Conservation (phyloP, 139 green algal species). For the Dunaliella sp. region DNA sequence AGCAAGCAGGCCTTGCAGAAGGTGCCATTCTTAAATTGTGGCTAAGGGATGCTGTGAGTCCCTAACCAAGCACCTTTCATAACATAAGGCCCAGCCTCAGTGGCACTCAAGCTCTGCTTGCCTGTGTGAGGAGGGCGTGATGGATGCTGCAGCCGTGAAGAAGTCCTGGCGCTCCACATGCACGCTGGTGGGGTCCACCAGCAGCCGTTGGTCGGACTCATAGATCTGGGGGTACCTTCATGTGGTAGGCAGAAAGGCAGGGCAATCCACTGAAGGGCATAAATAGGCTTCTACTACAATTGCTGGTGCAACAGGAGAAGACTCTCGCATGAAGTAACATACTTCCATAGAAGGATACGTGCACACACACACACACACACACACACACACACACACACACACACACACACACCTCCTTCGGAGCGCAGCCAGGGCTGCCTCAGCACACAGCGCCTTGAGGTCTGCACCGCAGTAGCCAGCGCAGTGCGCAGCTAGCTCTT, state of each 20-base stretch:
- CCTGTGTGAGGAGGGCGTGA: slow-evolving; percentile 81
- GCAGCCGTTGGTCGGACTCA: slow-evolving; percentile 69
- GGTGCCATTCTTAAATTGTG: neutral
- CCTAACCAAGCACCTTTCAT: neutral
- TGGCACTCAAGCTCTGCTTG: slow-evolving; percentile 32
- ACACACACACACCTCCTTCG: slow-evolving; percentile 44
- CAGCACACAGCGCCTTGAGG: slow-evolving; percentile 92
- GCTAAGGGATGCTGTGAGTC: neutral
- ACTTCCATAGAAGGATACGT: neutral
- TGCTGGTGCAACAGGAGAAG: too few species aligned
- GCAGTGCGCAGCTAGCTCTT: slow-evolving; percentile 65
- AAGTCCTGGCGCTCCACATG: slow-evolving; percentile 75
- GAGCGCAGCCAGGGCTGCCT: slow-evolving; percentile 87
- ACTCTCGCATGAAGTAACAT: too few species aligned
- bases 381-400: neutral
- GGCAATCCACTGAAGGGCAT: too few species aligned
- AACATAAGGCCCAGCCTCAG: slow-evolving; percentile 11
- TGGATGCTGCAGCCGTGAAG: slow-evolving; percentile 63
- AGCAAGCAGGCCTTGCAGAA: neutral
- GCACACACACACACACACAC: neutral
- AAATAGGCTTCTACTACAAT: too few species aligned
- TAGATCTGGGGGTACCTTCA: slow-evolving; percentile 94
- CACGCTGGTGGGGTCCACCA: slow-evolving; percentile 68
- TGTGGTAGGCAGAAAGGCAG: neutral
- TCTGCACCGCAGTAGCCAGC: slow-evolving; percentile 94